Percentiles rank a stretch among this genome's conserved stretches.
Conservation (phyloP, 306 rosid genomes). For the Mimosa bimucronata region DNA sequence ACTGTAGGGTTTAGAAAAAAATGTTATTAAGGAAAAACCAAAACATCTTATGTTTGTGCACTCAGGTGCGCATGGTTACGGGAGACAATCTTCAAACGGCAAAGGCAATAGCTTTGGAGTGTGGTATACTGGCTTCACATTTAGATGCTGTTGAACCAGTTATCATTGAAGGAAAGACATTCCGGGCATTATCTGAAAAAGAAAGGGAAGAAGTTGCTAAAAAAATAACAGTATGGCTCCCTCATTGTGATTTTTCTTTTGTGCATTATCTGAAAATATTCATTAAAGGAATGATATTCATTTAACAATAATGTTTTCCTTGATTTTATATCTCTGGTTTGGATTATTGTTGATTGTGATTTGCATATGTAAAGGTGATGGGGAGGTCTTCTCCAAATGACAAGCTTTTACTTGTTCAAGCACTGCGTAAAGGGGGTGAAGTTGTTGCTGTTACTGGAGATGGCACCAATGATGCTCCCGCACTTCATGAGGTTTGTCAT, state of each 20-base stretch:
- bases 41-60: constrained; percentile 23
- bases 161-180: constrained; percentile 86
- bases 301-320: constrained; percentile 24
- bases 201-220: constrained; percentile 79
- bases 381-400: constrained; percentile 99
- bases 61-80: constrained; percentile 96
- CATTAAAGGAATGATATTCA: constrained; percentile 17
- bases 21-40: constrained; percentile 34
- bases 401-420: constrained; percentile 97
- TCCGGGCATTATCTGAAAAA: constrained; percentile 72
- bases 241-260: constrained; percentile 16
- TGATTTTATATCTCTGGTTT: constrained; percentile 4
- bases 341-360: constrained; percentile 27
- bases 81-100: constrained; percentile 98
- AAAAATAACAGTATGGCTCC: constrained; percentile 62
- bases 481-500: constrained; percentile 91
- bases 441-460: constrained; percentile 99
- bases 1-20: constrained; percentile 26
- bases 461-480: constrained; percentile 99
- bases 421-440: constrained; percentile 85
- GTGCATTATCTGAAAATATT: constrained; percentile 35
- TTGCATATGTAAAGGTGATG: constrained; percentile 71
- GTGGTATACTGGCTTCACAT: constrained; percentile 76
- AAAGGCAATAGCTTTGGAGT: constrained; percentile 94
- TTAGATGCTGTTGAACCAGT: constrained; percentile 78